Percentiles rank a stretch among this genome's conserved stretches.
These are phyloP conservation scores for Sergeia podlipaevii DNA, from an alignment of 208 protist genomes.

Conservation along the genomic window DNA sequence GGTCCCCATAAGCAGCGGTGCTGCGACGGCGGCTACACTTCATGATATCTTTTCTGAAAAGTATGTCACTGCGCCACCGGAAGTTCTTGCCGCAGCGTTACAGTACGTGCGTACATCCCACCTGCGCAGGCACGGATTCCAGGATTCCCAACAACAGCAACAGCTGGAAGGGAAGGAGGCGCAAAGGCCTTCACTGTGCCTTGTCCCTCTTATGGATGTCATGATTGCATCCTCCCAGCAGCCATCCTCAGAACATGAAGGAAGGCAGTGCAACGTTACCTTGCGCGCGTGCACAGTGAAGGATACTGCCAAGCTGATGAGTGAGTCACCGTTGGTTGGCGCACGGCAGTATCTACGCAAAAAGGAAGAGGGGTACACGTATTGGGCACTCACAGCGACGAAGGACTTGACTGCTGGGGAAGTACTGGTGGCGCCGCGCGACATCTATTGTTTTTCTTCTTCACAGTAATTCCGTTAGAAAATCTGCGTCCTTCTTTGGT, in stretches of 20 bases:
- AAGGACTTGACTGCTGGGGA: conserved; percentile 4
- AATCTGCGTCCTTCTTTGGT: too few species aligned
- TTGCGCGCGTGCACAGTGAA: not conserved
- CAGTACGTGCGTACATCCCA: conserved; percentile 14
- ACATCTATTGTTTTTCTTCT: too few species aligned
- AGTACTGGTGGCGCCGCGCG: too few species aligned
- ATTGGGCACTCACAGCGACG: conserved; percentile 13
- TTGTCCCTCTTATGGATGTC: not conserved
- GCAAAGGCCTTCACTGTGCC: conserved; percentile 14
- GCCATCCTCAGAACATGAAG: too few species aligned
- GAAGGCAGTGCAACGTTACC: conserved; percentile 12
- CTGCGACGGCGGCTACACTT: not conserved
- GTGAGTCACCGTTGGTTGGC: conserved; percentile 9
- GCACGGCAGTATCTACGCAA: conserved; percentile 15
- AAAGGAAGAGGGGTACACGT: conserved; percentile 13
- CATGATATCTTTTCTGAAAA: conserved; percentile 10
- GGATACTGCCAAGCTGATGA: not conserved
- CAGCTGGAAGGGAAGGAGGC: conserved; percentile 1
- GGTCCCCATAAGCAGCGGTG: not conserved
- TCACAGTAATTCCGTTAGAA: too few species aligned
- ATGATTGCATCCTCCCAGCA: too few species aligned
- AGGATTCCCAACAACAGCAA: not conserved
- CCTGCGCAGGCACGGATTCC: conserved; percentile 9
- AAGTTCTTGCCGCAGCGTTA: conserved; percentile 16
- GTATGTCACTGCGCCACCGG: conserved; percentile 21